These are phyloP conservation scores for Kwoniella dejecticola DNA, from an alignment of 768 basidiomycete species.

Conservation along the genomic window DNA sequence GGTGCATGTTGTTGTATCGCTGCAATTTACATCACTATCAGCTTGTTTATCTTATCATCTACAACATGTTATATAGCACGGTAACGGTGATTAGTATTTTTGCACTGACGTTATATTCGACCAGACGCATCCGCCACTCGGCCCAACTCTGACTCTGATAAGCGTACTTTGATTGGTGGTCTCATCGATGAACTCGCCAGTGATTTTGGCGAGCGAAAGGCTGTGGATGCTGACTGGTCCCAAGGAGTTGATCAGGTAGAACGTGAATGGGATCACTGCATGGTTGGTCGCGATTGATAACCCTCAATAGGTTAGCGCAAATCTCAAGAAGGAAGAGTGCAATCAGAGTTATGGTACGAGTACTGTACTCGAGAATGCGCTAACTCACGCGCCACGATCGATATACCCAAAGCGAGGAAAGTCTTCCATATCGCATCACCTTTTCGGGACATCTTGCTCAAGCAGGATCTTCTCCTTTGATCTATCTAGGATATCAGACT, in stretches of 20 bases:
- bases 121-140: slow-evolving; percentile 9
- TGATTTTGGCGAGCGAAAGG: slow-evolving; percentile 4
- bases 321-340: too few species aligned
- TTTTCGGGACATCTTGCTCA: neutral
- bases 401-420: neutral
- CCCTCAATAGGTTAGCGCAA: too few species aligned
- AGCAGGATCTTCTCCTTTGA: neutral
- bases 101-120: slow-evolving; percentile 9
- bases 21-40: neutral
- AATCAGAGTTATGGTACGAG: too few species aligned
- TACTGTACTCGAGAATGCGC: too few species aligned
- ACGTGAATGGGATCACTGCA: slow-evolving; percentile 8
- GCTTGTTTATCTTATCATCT: neutral
- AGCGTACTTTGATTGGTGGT: neutral
- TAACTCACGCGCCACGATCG: slow-evolving; percentile 5
- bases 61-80: neutral
- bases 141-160: slow-evolving; percentile 6
- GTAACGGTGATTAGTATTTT: neutral
- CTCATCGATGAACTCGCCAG: neutral
- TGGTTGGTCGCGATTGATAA: too few species aligned
- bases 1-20: neutral
- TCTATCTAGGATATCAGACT: neutral
- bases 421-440: neutral
- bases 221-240: neutral
- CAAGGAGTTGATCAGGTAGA: slow-evolving; percentile 3